A percentile compares a stretch with the other conserved stretches of the same genome.
Evolutionary conservation across 176 grass and related monocot genomes (phyloP).

Genomic region (Tillandsia leiboldiana): DNA sequence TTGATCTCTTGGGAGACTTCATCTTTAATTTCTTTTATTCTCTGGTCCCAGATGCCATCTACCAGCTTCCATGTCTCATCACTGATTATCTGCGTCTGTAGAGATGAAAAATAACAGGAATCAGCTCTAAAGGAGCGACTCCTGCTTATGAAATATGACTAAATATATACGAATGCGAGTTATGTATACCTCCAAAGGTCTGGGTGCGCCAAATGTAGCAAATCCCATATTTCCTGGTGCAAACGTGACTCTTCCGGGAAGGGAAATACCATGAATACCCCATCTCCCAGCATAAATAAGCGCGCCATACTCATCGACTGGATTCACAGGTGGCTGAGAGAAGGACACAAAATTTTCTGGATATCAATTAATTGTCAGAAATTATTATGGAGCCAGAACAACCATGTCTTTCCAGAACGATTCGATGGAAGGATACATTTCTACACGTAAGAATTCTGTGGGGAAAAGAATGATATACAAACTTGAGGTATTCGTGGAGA

Average conservation of each 20-base stretch:
- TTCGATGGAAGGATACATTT: neutral
- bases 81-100: constrained; percentile 34
- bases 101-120: neutral
- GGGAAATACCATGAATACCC: constrained; percentile 30
- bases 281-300: constrained; percentile 34
- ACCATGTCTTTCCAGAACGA: neutral
- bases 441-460: neutral
- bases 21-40: constrained; percentile 32
- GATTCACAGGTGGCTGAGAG: constrained; percentile 19
- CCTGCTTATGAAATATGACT: neutral
- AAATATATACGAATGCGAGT: neutral
- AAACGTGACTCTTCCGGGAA: constrained; percentile 30
- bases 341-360: neutral
- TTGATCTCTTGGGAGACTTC: constrained; percentile 21
- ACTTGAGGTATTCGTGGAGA: constrained; percentile 32
- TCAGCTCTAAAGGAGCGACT: neutral
- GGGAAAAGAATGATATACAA: constrained; percentile 3
- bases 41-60: constrained; percentile 31
- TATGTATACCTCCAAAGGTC: constrained; percentile 22
- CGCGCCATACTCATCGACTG: constrained; percentile 30
- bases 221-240: constrained; percentile 32
- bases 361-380: neutral
- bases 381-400: too few species aligned
- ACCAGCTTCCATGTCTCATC: constrained; percentile 32
- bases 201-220: constrained; percentile 31